Conservation (phyloP, 495 filamentous ascomycete genomes). For the Trichocladium antarcticum region DNA sequence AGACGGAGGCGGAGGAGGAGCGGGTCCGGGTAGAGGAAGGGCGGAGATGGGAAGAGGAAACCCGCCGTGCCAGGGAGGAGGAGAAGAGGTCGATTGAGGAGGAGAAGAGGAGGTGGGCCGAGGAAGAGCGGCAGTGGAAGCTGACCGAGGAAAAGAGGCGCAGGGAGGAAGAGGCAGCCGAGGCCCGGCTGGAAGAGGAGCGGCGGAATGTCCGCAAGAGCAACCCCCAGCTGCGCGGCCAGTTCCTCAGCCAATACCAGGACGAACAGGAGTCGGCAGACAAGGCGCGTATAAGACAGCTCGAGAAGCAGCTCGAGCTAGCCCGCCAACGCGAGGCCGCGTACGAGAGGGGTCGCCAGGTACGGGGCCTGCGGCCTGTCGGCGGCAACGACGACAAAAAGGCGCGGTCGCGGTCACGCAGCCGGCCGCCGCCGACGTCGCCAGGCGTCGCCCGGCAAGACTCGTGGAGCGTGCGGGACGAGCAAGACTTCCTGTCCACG, state of each 20-base stretch:
- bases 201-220: conserved; percentile 47
- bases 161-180: conserved; percentile 61
- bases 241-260: conserved; percentile 80
- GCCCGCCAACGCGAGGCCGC: conserved; percentile 77
- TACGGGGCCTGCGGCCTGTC: conserved; percentile 31
- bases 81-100: conserved; percentile 54
- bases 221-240: conserved; percentile 62
- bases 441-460: conserved; percentile 45
- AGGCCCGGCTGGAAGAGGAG: conserved; percentile 56
- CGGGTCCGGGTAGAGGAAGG: conserved; percentile 58
- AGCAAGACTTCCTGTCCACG: conserved; percentile 59
- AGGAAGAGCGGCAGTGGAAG: conserved; percentile 73
- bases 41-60: conserved; percentile 69
- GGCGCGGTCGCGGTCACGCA: conserved; percentile 31
- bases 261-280: conserved; percentile 41
- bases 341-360: conserved; percentile 73
- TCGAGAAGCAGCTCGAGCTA: conserved; percentile 74
- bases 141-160: conserved; percentile 65
- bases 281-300: conserved; percentile 54
- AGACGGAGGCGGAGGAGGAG: conserved; percentile 61
- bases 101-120: conserved; percentile 77
- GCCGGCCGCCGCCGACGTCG: conserved; percentile 37
- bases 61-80: conserved; percentile 52
- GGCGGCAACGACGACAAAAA: conserved; percentile 33
- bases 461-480: conserved; percentile 57